Evolutionary conservation across 2,329 filamentous ascomycete genomes (phyloP), one percentile per base, ranked within the genome.

Genomic region (Ophiostoma perfectum): DNA sequence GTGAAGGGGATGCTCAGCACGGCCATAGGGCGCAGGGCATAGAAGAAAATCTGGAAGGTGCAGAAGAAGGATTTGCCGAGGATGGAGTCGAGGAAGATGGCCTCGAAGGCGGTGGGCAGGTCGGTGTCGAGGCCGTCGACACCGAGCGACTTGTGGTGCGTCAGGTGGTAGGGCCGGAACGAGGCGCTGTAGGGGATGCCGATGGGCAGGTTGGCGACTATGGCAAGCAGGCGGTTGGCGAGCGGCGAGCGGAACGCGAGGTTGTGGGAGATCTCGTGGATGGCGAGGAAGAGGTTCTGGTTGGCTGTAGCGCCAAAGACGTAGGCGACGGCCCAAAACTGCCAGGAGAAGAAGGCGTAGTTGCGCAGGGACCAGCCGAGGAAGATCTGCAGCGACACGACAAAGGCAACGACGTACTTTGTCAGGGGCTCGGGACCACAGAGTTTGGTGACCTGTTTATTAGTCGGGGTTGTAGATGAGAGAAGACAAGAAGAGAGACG

Each of bases 21-120:
- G 80, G 93, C 89, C 90, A 98, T 97, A 70, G 95, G 95, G 16
- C 95, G 91, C 66, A 99, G 80, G 75, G 95, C 95, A 82, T 99
- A 99, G 85, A 99, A 99, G 77, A 99, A 86, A 78, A 99, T 97
- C 80, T 99, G 95, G 82, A 97, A 99, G 73, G 95, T 99, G 81
- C 91, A 94, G 85, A 99, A 99, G 83, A 99, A 99, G 73, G 95
- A 90, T 81, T 99, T 99, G 78, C 95, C 95, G 18, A 94, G 86
- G 74, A 99, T 89, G 7, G 93, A 97, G 82, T 99, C 91, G 75
- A 99, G 89, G 78, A 99, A 90, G 76, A 96, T 80, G 71, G 93
- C 94, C 81, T 99, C 95, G 66, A 97, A 80, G 65, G 91, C 88
- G 18, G 95, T 98, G 38, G 95, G 95, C 41, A 99, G 88, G 76